Evolutionary conservation across 768 basidiomycete genomes (phyloP), one percentile per base, ranked within the genome.

Genomic region (Phaeotremella skinneri): DNA sequence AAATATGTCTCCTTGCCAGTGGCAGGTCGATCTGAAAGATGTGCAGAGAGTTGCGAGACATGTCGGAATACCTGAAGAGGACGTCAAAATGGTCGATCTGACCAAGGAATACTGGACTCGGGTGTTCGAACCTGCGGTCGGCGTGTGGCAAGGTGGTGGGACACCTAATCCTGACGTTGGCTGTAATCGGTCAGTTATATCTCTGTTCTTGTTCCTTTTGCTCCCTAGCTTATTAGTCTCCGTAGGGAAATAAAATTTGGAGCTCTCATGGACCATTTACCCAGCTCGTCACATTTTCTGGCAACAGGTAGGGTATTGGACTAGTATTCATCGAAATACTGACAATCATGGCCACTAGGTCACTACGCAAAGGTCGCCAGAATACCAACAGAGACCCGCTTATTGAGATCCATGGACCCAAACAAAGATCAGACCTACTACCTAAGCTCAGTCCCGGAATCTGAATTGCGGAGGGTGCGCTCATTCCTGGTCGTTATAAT

Each of bases 11-110:
- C 54, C 89, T 2, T 98, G 93, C 67, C 90, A 92, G 75, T 98
- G 93, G 93, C 87, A 97, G 78, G 87, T 85, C 59, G 93, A 97
- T 68, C 96, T 89, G 88, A 84, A 87, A 60, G 91, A 94, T 73
- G 93, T 96, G 1, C 86, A 86, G 67, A 79, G 80, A 17, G 89
- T 96, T 13, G 91, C 91, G 71, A 82, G 79, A 51, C 79, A 83
- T 31, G 66, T 81, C 87, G 23, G 88, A 3, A 59, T 70, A 32
- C 55, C 59, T 0, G 7, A 45, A 3, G 43, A 63, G 6, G 37
- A 51, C 20, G 61, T 69, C 0, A 29, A 48, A 21, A 23, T 74
- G 56, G 58, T 94, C 42, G 93, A 98, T 73, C 80, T 97, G n/a
- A 87, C 87, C 2, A 83, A 81, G 52, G 87, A 93, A 74, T 98